phyloP scores from a whole-genome alignment of 2,329 filamentous ascomycete genomes.

The Monilinia polystroma region DNA sequence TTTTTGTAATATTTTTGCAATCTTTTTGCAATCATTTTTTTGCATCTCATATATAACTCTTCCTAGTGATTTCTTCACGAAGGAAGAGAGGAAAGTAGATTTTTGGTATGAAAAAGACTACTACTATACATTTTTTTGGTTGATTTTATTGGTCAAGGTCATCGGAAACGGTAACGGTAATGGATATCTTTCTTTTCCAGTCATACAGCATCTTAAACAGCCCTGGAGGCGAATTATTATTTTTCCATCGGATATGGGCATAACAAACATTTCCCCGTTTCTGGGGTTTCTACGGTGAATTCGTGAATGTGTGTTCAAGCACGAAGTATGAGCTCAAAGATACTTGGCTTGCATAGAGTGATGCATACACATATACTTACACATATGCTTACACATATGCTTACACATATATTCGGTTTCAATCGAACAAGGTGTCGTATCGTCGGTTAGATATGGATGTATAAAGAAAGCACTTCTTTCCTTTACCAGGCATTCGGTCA shows the following conservation, averaged over 20 bases:
- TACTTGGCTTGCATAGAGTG: neutral
- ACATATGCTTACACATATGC: too few species aligned
- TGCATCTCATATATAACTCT: neutral
- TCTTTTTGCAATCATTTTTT: neutral
- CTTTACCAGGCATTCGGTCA: neutral
- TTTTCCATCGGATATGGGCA: neutral
- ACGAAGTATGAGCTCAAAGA: neutral
- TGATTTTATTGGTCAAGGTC: neutral
- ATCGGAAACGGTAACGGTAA: neutral
- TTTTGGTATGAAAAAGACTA: too few species aligned
- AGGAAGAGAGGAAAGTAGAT: too few species aligned
- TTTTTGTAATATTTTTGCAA: neutral
- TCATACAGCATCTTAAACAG: neutral
- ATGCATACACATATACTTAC: neutral
- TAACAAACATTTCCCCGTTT: too few species aligned
- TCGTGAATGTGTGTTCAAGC: too few species aligned
- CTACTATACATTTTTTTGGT: neutral
- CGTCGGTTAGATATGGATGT: neutral
- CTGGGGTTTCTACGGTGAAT: too few species aligned
- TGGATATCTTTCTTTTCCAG: neutral
- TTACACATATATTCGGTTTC: too few species aligned
- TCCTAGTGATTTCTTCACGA: neutral
- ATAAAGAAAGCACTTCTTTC: neutral
- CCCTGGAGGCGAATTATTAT: neutral
- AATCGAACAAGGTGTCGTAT: too few species aligned